A percentile compares a stretch with the other conserved stretches of the same genome.
phyloP scores from a whole-genome alignment of 2,329 filamentous ascomycete genomes.

The Colletotrichum coccodes region DNA sequence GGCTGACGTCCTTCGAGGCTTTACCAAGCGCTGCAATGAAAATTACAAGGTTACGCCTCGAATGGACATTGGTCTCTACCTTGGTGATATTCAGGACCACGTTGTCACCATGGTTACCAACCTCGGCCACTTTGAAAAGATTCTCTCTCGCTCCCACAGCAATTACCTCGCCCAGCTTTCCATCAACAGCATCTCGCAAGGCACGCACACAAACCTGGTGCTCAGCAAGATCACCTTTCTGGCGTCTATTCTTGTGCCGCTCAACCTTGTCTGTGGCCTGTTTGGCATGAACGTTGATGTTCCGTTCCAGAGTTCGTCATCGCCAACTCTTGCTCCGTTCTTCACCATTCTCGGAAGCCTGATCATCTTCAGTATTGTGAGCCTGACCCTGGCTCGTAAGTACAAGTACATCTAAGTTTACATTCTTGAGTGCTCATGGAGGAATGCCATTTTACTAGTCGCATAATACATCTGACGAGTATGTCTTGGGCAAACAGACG shows the following conservation, averaged over 20 bases:
- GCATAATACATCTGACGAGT: neutral
- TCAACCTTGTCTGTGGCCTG: slow-evolving; percentile 89
- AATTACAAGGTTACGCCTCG: slow-evolving; percentile 95
- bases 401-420: slow-evolving; percentile 54
- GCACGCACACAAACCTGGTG: slow-evolving; percentile 87
- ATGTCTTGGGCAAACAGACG: neutral
- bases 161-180: slow-evolving; percentile 97
- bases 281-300: slow-evolving; percentile 90
- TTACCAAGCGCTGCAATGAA: slow-evolving; percentile 98
- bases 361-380: slow-evolving; percentile 59
- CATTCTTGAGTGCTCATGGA: neutral
- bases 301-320: slow-evolving; percentile 67
- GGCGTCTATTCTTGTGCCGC: slow-evolving; percentile 93
- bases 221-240: slow-evolving; percentile 95
- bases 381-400: slow-evolving; percentile 56
- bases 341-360: slow-evolving; percentile 64
- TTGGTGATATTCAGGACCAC: slow-evolving; percentile 98
- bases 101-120: slow-evolving; percentile 99
- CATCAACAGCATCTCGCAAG: slow-evolving; percentile 89
- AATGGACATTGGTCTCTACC: slow-evolving; percentile 95
- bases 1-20: slow-evolving; percentile 97
- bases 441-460: neutral
- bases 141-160: slow-evolving; percentile 91
- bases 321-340: slow-evolving; percentile 67
- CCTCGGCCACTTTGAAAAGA: slow-evolving; percentile 95